Conservation (phyloP, 2,329 filamentous ascomycete species). For the Stylonectria norvegica region DNA sequence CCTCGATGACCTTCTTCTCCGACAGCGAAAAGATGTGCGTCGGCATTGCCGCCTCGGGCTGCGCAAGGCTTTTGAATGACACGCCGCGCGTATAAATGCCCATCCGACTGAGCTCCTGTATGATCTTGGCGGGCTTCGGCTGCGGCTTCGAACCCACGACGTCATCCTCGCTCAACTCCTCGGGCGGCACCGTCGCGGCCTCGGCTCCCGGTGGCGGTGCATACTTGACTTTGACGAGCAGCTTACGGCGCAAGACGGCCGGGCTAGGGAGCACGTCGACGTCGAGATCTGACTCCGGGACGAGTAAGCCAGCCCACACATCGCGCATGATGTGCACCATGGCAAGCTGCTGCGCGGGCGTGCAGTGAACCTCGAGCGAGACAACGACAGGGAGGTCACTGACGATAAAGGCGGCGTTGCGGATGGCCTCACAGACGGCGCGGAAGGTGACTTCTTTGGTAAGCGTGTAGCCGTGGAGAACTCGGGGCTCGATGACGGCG, state of each 20-base stretch:
- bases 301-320: slow-evolving; percentile 70
- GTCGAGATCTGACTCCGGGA: slow-evolving; percentile 52
- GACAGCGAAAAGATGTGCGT: slow-evolving; percentile 67
- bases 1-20: slow-evolving; percentile 61
- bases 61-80: slow-evolving; percentile 73
- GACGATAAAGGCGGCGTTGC: slow-evolving; percentile 70
- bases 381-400: slow-evolving; percentile 85
- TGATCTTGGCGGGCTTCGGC: slow-evolving; percentile 60
- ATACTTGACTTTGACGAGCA: slow-evolving; percentile 80
- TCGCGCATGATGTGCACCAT: slow-evolving; percentile 94
- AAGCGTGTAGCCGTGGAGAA: slow-evolving; percentile 84
- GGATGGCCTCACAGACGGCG: slow-evolving; percentile 76
- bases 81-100: slow-evolving; percentile 82
- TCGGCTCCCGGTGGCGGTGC: slow-evolving; percentile 37
- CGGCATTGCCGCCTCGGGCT: slow-evolving; percentile 65
- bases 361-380: slow-evolving; percentile 88
- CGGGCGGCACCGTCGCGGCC: slow-evolving; percentile 27
- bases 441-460: slow-evolving; percentile 87
- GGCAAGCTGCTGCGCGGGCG: slow-evolving; percentile 72
- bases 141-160: slow-evolving; percentile 48
- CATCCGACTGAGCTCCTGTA: slow-evolving; percentile 68
- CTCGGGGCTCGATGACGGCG: slow-evolving; percentile 62
- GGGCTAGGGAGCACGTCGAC: slow-evolving; percentile 61
- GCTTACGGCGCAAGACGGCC: slow-evolving; percentile 68
- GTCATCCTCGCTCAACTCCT: slow-evolving; percentile 35